Evolutionary conservation across 2,329 filamentous ascomycete species (phyloP).

Genomic region (Phaeosphaeriaceae sp.): DNA sequence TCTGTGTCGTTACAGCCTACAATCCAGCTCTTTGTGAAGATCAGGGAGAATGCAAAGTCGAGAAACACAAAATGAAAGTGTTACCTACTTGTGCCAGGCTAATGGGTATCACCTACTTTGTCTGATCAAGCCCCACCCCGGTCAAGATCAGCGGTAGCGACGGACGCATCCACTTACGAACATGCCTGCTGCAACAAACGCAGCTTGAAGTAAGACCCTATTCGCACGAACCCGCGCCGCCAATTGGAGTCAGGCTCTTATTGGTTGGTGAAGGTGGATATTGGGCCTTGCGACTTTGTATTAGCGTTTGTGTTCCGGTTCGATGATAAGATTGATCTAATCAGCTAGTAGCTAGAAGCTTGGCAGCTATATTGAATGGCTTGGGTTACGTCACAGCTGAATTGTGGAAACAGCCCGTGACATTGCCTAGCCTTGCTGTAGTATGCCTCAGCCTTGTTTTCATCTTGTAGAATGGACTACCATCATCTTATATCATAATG

Average conservation of each 20-base stretch:
- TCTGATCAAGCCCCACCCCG: neutral
- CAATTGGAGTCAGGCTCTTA: too few species aligned
- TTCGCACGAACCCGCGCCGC: too few species aligned
- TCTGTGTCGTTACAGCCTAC: neutral
- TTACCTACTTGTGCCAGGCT: too few species aligned
- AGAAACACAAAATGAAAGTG: neutral
- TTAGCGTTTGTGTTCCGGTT: too few species aligned
- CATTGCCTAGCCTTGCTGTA: too few species aligned
- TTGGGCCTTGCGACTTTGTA: too few species aligned
- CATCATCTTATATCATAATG: too few species aligned
- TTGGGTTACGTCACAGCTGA: constrained; percentile 13
- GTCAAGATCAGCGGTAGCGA: neutral
- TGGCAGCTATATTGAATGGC: constrained; percentile 5
- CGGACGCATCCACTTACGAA: neutral
- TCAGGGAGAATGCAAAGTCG: neutral
- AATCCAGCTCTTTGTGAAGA: too few species aligned
- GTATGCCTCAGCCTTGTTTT: too few species aligned
- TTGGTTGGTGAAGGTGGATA: neutral
- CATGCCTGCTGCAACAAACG: neutral
- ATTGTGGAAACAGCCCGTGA: neutral
- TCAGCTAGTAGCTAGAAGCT: constrained; percentile 9
- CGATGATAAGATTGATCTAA: constrained; percentile 13
- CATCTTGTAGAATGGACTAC: too few species aligned
- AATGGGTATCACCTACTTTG: constrained; percentile 2
- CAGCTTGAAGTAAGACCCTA: too few species aligned